A percentile compares a stretch with the other conserved stretches of the same genome.
Evolutionary conservation across 2,329 filamentous ascomycete species (phyloP).

Genomic region (Ophiosphaerella korrae): DNA sequence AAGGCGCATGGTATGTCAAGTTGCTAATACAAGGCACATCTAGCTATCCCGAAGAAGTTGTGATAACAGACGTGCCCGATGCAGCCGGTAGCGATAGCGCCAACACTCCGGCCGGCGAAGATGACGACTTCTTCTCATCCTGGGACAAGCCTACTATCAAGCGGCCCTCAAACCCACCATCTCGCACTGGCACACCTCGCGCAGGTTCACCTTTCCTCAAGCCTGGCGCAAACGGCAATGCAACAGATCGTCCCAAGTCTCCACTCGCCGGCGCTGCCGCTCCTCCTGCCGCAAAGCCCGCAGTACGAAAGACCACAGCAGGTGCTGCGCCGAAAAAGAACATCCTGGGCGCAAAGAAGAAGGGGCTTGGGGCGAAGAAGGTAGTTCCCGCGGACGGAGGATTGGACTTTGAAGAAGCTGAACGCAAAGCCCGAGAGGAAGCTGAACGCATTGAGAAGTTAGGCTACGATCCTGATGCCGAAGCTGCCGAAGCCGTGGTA

Average conservation of each 20-base stretch:
- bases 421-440: constrained; percentile 96
- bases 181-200: constrained; percentile 84
- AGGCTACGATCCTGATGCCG: constrained; percentile 92
- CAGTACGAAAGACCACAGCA: constrained; percentile 75
- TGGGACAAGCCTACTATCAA: constrained; percentile 99
- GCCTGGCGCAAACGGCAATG: constrained; percentile 67
- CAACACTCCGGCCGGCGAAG: constrained; percentile 80
- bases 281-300: constrained; percentile 71
- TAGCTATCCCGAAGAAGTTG: constrained; percentile 83
- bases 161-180: constrained; percentile 90
- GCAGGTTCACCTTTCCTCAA: constrained; percentile 88
- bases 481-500: constrained; percentile 54
- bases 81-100: constrained; percentile 64
- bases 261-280: constrained; percentile 63
- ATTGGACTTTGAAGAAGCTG: constrained; percentile 94
- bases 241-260: constrained; percentile 74
- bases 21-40: constrained; percentile 23
- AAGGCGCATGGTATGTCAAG: constrained; percentile 23
- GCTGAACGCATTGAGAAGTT: constrained; percentile 94
- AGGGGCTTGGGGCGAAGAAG: constrained; percentile 69
- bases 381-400: constrained; percentile 68
- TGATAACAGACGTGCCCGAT: constrained; percentile 74
- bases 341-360: constrained; percentile 78
- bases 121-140: constrained; percentile 97
- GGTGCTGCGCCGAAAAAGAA: constrained; percentile 76